These are phyloP conservation scores for Euphorbia lathyris DNA, from an alignment of 345 rosid genomes.

Conservation along the genomic window DNA sequence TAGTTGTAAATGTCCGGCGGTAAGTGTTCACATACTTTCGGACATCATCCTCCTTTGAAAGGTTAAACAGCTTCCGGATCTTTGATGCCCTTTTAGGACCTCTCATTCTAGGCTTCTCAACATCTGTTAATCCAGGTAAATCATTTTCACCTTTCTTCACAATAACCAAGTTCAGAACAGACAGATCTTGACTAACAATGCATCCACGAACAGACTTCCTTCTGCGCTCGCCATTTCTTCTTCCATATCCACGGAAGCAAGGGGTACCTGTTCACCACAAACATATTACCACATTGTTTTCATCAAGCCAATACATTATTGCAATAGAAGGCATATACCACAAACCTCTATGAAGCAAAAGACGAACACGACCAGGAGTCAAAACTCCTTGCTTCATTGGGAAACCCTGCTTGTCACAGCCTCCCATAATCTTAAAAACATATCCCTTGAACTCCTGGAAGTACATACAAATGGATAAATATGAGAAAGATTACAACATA, in stretches of 20 bases:
- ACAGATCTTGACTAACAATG: slow-evolving; percentile 76
- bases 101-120: slow-evolving; percentile 77
- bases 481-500: not conserved
- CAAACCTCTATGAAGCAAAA: slow-evolving; percentile 71
- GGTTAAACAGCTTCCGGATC: slow-evolving; percentile 74
- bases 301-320: not conserved
- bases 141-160: slow-evolving; percentile 81
- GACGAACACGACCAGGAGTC: slow-evolving; percentile 91
- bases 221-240: slow-evolving; percentile 74
- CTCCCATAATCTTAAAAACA: slow-evolving; percentile 87
- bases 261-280: slow-evolving; percentile 55
- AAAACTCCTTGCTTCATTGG: slow-evolving; percentile 95
- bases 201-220: slow-evolving; percentile 94
- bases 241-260: slow-evolving; percentile 78
- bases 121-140: slow-evolving; percentile 73
- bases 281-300: not conserved
- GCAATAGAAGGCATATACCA: not conserved
- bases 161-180: slow-evolving; percentile 75
- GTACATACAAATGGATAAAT: not conserved
- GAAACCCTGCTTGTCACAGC: slow-evolving; percentile 93
- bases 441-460: slow-evolving; percentile 84
- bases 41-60: slow-evolving; percentile 75
- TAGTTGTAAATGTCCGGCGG: slow-evolving; percentile 70
- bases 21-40: slow-evolving; percentile 77
- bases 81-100: slow-evolving; percentile 86